Conservation (phyloP, 1,284 basidiomycete genomes). For the Pseudozyma sp. region DNA sequence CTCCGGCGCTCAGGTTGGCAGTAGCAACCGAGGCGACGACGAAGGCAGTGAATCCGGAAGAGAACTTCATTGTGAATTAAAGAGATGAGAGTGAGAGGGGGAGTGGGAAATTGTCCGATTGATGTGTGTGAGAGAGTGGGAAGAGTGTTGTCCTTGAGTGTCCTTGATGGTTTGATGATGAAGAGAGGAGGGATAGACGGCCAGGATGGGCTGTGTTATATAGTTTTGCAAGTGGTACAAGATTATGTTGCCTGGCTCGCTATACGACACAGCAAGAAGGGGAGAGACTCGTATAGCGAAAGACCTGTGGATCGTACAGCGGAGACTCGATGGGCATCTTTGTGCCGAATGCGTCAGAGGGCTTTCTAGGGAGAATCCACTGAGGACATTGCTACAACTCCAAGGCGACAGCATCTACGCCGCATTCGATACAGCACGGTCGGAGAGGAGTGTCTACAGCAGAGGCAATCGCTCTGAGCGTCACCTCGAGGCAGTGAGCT, state of each 20-base stretch:
- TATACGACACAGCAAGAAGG: constrained; percentile 1
- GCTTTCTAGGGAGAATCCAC: too few relatives aligned
- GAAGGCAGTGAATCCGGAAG: constrained; percentile 32
- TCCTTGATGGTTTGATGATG: constrained; percentile 30
- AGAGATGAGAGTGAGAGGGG: constrained; percentile 4
- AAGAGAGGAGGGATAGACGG: constrained; percentile 3
- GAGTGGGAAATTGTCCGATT: constrained; percentile 5
- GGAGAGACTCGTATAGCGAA: background rate
- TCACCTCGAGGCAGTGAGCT: too few relatives aligned
- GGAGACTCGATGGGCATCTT: too few relatives aligned
- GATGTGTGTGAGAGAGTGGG: constrained; percentile 4
- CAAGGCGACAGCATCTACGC: too few relatives aligned
- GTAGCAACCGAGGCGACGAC: constrained; percentile 36
- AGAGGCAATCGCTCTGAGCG: too few relatives aligned
- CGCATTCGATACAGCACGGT: too few relatives aligned
- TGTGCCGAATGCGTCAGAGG: too few relatives aligned
- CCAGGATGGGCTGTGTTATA: constrained; percentile 12
- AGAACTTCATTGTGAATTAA: constrained; percentile 36
- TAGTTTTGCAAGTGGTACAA: constrained; percentile 5
- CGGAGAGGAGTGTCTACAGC: too few relatives aligned
- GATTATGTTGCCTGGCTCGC: background rate
- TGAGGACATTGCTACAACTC: too few relatives aligned
- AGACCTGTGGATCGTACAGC: too few relatives aligned
- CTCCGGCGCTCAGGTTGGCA: constrained; percentile 24
- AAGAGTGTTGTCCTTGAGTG: constrained; percentile 19